Conservation (phyloP, 148 eudicot genomes). For the Spergularia marina region DNA sequence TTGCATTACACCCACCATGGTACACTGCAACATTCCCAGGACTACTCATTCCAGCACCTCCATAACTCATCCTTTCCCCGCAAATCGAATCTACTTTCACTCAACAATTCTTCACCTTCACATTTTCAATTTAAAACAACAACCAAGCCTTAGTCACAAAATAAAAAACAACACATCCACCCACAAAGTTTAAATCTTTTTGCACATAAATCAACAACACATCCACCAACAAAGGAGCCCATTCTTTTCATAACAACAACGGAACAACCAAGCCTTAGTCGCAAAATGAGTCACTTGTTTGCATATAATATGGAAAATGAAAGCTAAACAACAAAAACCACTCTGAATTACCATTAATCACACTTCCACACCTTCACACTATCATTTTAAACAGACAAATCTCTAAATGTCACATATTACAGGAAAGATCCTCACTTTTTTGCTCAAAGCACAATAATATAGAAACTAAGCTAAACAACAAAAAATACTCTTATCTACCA, state of each 20-base stretch:
- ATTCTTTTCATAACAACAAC: neutral
- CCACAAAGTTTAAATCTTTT: too few relatives aligned
- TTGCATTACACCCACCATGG: conserved; percentile 45
- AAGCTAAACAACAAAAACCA: neutral
- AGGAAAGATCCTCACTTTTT: too few relatives aligned
- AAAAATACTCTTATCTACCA: neutral
- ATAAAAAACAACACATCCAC: too few relatives aligned
- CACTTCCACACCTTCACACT: neutral
- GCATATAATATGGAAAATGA: neutral
- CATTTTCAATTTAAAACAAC: neutral
- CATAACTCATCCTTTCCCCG: conserved; percentile 40
- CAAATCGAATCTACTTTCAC: neutral
- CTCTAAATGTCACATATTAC: too few relatives aligned
- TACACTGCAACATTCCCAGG: conserved; percentile 69
- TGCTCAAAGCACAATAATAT: neutral
- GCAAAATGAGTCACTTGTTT: too few relatives aligned
- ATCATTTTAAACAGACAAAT: neutral
- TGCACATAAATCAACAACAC: neutral
- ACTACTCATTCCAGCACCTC: conserved; percentile 55
- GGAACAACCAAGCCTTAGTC: too few relatives aligned
- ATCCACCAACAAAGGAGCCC: neutral
- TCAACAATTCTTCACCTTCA: conserved; percentile 7
- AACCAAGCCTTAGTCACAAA: too few relatives aligned
- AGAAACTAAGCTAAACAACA: conserved; percentile 3
- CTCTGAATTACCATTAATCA: neutral